Percentiles rank a stretch among this genome's conserved stretches.
Conservation (phyloP, 73 alveolate species). For the Tetrahymena elliotti region DNA sequence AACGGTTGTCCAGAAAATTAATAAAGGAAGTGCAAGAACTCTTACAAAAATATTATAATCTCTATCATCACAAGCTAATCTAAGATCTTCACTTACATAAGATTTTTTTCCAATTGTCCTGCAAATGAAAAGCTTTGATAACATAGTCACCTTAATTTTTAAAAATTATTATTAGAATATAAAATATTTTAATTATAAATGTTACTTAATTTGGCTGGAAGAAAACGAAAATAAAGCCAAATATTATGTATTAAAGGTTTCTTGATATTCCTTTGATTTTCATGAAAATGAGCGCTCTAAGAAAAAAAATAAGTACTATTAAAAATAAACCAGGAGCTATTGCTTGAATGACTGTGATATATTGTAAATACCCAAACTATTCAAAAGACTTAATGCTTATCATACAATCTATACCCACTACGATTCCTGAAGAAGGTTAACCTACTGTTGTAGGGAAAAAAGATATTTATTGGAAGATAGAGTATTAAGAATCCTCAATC, state of each 20-base stretch:
- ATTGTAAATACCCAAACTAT: not conserved
- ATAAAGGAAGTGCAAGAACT: not conserved
- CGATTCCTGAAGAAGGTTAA: not conserved
- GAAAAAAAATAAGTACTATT: not conserved
- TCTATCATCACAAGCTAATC: not conserved
- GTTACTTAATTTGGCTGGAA: not conserved
- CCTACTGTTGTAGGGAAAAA: not conserved
- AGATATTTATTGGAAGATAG: not conserved
- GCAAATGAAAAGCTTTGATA: not conserved
- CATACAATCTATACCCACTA: not conserved
- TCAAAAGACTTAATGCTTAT: not conserved
- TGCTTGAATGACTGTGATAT: not conserved
- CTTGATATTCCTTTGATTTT: not conserved
- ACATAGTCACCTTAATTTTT: not conserved
- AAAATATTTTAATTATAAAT: too few species aligned
- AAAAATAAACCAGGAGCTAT: not conserved
- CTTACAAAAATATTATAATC: not conserved
- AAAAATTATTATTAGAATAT: too few species aligned
- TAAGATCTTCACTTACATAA: not conserved
- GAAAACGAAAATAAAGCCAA: not conserved
- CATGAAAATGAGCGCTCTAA: not conserved
- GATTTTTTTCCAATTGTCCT: not conserved
- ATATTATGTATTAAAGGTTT: not conserved
- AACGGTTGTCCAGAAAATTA: not conserved
- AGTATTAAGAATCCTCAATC: not conserved